Base-by-base conservation (phyloP, 768 basidiomycete genomes). In the Lentinula boryana region DNA sequence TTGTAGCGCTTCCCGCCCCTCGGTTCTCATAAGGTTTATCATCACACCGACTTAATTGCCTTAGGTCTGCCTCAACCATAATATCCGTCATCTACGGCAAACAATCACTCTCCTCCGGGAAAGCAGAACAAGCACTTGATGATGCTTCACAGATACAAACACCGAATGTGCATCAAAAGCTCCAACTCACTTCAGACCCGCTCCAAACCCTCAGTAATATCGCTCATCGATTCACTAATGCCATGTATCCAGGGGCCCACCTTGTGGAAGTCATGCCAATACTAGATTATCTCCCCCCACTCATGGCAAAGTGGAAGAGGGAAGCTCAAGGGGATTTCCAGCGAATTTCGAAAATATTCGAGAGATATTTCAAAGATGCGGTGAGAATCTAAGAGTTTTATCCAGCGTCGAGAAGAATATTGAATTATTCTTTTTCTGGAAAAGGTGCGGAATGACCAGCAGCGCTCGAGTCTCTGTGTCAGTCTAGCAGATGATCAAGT, bases 161-260 rank as follows among this genome's bases (percentile, higher is more conserved):
- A 12, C 33, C 48, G 2, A 12, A 2, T n/a, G 23, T 35, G 12
- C 16, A 54, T 21, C 32, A 54, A 18, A 43, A 43, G n/a, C 53
- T 52, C 33, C 51, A 33, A 12, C 31, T 36, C 3, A 43, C 41
- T 15, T 2, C 56, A n/a, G 40, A 57, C 46, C 31, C 46, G 15
- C 44, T 58, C n/a, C n/a, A 50, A 27, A 41, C 48, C 7, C 50
- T 60, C 15, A 49, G 12, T 18, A 23, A 58, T 27, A 51, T 52
- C 16, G 58, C 31, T 23, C 49, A 41, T 13, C 46, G 49, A 4
- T 52, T 60, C n/a, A 58, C 58, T 16, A 41, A 6, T 16, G 48
- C 58, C 8, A 13, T 52, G 9, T 52, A 36, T 43, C 58, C 58
- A 40, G 58, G 58, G 4, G 50, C 58, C 27, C 27, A 60, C 43